Evolutionary conservation across 2,329 filamentous ascomycete genomes (phyloP).

Genomic region (Penicillium sp.): DNA sequence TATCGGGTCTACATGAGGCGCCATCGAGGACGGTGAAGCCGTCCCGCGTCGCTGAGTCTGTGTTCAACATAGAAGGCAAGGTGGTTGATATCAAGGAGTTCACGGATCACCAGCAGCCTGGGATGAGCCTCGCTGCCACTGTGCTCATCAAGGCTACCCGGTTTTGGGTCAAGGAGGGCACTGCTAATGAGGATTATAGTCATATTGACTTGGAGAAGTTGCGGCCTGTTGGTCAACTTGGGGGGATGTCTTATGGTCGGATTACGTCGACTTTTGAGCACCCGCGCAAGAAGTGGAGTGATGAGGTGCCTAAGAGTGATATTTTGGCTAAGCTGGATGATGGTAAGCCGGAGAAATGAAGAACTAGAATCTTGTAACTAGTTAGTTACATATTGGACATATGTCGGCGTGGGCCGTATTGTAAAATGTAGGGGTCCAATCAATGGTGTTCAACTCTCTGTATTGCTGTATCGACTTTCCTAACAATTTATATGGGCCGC

Average conservation of each 20-base stretch:
- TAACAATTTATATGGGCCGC: too few species aligned
- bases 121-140: constrained; percentile 69
- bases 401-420: too few species aligned
- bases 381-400: background rate
- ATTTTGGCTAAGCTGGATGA: constrained; percentile 14
- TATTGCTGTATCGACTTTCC: too few species aligned
- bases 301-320: constrained; percentile 19
- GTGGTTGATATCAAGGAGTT: constrained; percentile 71
- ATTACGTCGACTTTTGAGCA: constrained; percentile 67
- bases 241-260: constrained; percentile 78
- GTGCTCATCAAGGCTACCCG: constrained; percentile 74
- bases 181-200: constrained; percentile 70
- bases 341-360: background rate
- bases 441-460: too few species aligned
- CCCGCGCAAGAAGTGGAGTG: constrained; percentile 42
- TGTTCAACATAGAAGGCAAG: constrained; percentile 77
- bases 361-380: background rate
- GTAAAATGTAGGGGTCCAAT: too few species aligned
- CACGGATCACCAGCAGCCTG: constrained; percentile 64
- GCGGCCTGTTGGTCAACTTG: constrained; percentile 71
- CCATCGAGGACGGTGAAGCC: constrained; percentile 62
- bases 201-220: constrained; percentile 73
- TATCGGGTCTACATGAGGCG: constrained; percentile 71
- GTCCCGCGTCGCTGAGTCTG: constrained; percentile 72
- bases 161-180: constrained; percentile 85